These are phyloP conservation scores for Schizophyllum amplum DNA, from an alignment of 1,284 basidiomycete genomes.

Conservation along the genomic window DNA sequence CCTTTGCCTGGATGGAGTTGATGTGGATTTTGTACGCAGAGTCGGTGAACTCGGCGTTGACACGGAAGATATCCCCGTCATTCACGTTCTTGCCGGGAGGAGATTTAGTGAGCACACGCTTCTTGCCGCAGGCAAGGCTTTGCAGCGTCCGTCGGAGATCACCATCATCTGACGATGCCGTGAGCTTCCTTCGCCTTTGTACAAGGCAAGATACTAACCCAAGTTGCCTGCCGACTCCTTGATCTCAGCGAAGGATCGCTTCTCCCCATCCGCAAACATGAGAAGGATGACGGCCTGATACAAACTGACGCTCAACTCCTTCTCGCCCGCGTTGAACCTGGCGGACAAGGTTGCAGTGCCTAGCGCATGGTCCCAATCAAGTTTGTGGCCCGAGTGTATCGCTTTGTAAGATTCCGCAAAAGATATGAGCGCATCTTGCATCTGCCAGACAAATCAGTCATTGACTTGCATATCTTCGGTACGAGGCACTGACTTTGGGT, in stretches of 20 bases:
- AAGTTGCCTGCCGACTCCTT: constrained; percentile 58
- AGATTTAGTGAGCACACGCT: constrained; percentile 80
- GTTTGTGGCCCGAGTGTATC: constrained; percentile 65
- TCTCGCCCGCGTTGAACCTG: constrained; percentile 61
- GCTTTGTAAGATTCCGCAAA: constrained; percentile 68
- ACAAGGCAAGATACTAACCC: constrained; percentile 39
- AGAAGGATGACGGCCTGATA: constrained; percentile 85
- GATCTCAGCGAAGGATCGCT: constrained; percentile 64
- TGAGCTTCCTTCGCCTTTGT: background rate
- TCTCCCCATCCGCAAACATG: constrained; percentile 75
- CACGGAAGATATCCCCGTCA: constrained; percentile 70
- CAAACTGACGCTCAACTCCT: constrained; percentile 87
- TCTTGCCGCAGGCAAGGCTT: constrained; percentile 86
- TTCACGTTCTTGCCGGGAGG: constrained; percentile 78
- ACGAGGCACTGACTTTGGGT: constrained; percentile 30
- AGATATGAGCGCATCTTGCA: constrained; percentile 57
- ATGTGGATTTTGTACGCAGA: constrained; percentile 80
- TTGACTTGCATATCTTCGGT: background rate
- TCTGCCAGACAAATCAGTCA: constrained; percentile 33
- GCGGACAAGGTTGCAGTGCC: constrained; percentile 71
- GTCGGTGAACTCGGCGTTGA: constrained; percentile 83
- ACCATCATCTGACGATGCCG: constrained; percentile 42
- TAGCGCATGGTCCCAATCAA: constrained; percentile 80
- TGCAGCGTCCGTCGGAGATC: constrained; percentile 84
- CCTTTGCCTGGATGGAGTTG: constrained; percentile 93